phyloP scores from a whole-genome alignment of 352 stramenopile species.

The Saprolegnia parasitica region DNA sequence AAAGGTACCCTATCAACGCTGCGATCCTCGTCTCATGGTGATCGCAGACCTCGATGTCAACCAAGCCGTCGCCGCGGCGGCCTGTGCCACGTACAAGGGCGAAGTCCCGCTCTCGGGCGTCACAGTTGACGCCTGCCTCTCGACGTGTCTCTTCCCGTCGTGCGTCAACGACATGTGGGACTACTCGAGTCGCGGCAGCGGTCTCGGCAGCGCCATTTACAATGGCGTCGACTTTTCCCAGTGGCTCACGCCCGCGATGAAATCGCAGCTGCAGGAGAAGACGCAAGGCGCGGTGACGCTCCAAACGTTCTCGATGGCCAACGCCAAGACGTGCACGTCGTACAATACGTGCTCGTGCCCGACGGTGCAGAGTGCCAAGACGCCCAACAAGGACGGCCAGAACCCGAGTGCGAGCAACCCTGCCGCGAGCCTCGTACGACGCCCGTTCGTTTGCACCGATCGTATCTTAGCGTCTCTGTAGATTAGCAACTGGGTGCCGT shows the following conservation, averaged over 20 bases:
- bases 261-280: constrained; percentile 25
- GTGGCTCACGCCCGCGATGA: constrained; percentile 60
- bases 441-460: constrained; percentile 54
- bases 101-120: constrained; percentile 43
- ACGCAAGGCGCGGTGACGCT: constrained; percentile 23
- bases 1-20: constrained; percentile 11
- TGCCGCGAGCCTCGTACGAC: constrained; percentile 51
- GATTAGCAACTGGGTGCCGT: constrained; percentile 18
- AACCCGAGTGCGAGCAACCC: constrained; percentile 31
- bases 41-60: constrained; percentile 41
- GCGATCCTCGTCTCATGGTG: background rate
- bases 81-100: constrained; percentile 79
- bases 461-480: constrained; percentile 3
- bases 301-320: constrained; percentile 25
- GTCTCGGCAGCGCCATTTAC: constrained; percentile 67
- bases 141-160: constrained; percentile 71
- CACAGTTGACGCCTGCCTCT: constrained; percentile 65
- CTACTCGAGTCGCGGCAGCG: constrained; percentile 52
- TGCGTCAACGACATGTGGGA: constrained; percentile 72
- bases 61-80: constrained; percentile 43
- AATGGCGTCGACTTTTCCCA: constrained; percentile 58
- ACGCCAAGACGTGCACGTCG: constrained; percentile 31
- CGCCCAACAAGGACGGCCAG: constrained; percentile 24
- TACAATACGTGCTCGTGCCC: constrained; percentile 60
- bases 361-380: constrained; percentile 30